A percentile compares a stretch with the other conserved stretches of the same genome.
These are phyloP conservation scores for Papiliotrema fonsecae DNA, from an alignment of 1,284 basidiomycete species.

Conservation along the genomic window DNA sequence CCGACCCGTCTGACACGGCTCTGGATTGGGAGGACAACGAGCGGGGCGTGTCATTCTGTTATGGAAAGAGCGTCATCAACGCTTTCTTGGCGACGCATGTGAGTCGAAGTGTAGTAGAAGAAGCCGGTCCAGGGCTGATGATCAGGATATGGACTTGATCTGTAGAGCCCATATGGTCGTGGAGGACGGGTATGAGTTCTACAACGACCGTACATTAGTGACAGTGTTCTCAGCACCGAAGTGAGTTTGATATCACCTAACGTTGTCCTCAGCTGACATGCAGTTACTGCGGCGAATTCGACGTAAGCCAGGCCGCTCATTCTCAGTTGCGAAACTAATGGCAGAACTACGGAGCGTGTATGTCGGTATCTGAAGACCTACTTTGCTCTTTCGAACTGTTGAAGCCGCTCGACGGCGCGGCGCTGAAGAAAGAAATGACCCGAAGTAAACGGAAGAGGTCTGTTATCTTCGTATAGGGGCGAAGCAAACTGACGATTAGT, in stretches of 20 bases:
- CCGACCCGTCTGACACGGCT: conserved; percentile 95
- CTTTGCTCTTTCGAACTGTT: conserved; percentile 96
- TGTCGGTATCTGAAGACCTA: conserved; percentile 77
- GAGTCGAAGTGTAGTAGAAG: conserved; percentile 43
- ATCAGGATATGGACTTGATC: conserved; percentile 93
- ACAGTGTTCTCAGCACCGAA: conserved; percentile 97
- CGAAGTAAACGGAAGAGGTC: conserved; percentile 96
- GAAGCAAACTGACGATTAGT: conserved; percentile 20
- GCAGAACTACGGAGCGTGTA: conserved; percentile 5
- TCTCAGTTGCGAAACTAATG: neutral
- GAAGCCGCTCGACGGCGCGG: conserved; percentile 91
- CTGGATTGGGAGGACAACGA: conserved; percentile 99
- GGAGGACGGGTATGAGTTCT: conserved; percentile 99
- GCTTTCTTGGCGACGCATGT: conserved; percentile 67
- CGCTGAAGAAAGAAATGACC: conserved; percentile 97
- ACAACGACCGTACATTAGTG: conserved; percentile 97
- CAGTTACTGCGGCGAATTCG: conserved; percentile 47
- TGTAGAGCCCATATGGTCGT: conserved; percentile 99
- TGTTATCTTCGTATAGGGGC: conserved; percentile 6
- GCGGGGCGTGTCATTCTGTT: conserved; percentile 98
- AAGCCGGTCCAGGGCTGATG: conserved; percentile 14
- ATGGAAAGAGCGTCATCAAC: conserved; percentile 95
- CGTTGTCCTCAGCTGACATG: conserved; percentile 2
- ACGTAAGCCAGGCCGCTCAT: conserved; percentile 12
- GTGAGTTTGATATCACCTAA: conserved; percentile 53